Conservation (phyloP, 2,329 filamentous ascomycete species). For the Magnaporthiopsis incrustans region DNA sequence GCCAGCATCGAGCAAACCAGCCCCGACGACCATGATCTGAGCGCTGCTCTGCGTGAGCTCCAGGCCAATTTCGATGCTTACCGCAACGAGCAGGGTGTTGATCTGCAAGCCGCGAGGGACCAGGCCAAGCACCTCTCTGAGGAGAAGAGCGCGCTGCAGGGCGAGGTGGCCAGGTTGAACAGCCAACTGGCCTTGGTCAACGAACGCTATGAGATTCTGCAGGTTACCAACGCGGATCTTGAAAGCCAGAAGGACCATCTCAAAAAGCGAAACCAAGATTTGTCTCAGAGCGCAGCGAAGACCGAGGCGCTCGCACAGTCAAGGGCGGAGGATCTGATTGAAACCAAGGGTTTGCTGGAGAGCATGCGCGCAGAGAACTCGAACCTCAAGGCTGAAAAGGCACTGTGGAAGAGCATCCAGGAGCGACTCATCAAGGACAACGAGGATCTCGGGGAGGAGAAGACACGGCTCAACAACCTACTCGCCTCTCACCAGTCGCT, state of each 20-base stretch:
- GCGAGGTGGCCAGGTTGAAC: slow-evolving; percentile 68
- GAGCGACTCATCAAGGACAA: slow-evolving; percentile 83
- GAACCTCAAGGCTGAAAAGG: slow-evolving; percentile 91
- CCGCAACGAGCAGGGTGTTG: slow-evolving; percentile 74
- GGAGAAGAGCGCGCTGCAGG: slow-evolving; percentile 76
- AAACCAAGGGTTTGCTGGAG: slow-evolving; percentile 72
- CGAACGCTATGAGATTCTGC: slow-evolving; percentile 82
- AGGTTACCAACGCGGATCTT: slow-evolving; percentile 76
- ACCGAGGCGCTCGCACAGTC: slow-evolving; percentile 88
- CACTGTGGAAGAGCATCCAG: slow-evolving; percentile 90
- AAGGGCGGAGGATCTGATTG: slow-evolving; percentile 85
- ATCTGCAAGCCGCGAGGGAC: slow-evolving; percentile 73
- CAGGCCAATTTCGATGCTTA: slow-evolving; percentile 87
- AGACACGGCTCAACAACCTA: slow-evolving; percentile 72
- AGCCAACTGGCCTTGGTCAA: slow-evolving; percentile 76
- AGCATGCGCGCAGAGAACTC: slow-evolving; percentile 84
- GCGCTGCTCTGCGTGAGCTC: slow-evolving; percentile 74
- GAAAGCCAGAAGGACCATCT: slow-evolving; percentile 81
- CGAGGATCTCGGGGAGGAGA: slow-evolving; percentile 75
- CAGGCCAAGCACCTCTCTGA: slow-evolving; percentile 75
- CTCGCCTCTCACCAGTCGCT: slow-evolving; percentile 80
- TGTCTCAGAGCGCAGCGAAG: slow-evolving; percentile 78
- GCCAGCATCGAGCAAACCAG: slow-evolving; percentile 53
- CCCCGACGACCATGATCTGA: slow-evolving; percentile 60
- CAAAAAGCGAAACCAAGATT: slow-evolving; percentile 68